phyloP scores from a whole-genome alignment of 768 basidiomycete species.

The Fomitopsis pulvina region DNA sequence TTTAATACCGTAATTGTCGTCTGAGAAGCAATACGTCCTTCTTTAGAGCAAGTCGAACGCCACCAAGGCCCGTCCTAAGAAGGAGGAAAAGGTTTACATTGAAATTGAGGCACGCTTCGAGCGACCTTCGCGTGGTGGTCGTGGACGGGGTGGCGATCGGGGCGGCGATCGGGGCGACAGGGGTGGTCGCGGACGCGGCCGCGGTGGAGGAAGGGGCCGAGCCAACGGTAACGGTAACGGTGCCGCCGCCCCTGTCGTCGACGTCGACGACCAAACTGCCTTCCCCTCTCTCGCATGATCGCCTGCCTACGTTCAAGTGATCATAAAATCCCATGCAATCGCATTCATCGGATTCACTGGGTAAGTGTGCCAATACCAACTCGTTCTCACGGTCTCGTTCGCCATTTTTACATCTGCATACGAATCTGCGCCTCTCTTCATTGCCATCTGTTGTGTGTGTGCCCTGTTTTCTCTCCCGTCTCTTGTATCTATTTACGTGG shows the following conservation, averaged over 20 bases:
- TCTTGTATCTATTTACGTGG: conserved; percentile 13
- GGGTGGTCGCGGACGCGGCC: conserved; percentile 36
- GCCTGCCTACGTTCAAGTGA: neutral
- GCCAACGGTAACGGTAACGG: conserved; percentile 40
- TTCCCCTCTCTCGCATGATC: conserved; percentile 79
- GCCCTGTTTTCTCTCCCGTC: conserved; percentile 7
- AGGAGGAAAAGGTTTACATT: conserved; percentile 87
- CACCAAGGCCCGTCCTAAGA: conserved; percentile 66
- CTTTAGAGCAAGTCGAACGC: conserved; percentile 49
- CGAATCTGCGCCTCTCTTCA: conserved; percentile 9
- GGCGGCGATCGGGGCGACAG: conserved; percentile 43
- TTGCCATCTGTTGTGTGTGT: conserved; percentile 10
- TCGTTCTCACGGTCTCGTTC: neutral
- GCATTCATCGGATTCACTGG: neutral
- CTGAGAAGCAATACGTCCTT: neutral
- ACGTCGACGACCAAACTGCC: conserved; percentile 78
- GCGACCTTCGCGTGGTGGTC: conserved; percentile 65
- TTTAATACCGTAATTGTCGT: neutral
- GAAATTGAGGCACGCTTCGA: conserved; percentile 91
- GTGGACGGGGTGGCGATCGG: conserved; percentile 41
- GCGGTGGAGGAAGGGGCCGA: conserved; percentile 35
- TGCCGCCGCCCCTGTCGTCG: conserved; percentile 35
- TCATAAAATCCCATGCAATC: neutral
- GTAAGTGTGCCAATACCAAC: too few species aligned
- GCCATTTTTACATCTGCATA: conserved; percentile 6